Conservation (phyloP, 1,284 basidiomycete genomes). For the Sphagnurus paluster region DNA sequence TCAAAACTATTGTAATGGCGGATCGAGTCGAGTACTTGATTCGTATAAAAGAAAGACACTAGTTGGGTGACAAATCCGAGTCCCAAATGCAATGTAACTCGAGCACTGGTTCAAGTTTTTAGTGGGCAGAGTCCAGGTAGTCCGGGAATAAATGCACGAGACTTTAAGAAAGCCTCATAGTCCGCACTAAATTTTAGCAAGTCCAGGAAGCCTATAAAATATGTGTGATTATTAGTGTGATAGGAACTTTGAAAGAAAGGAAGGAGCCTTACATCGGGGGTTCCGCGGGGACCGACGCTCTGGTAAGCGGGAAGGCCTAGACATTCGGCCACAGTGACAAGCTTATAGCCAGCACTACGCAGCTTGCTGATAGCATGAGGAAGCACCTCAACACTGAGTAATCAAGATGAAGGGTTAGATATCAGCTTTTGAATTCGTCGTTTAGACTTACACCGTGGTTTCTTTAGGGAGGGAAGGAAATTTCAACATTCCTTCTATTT, state of each 20-base stretch:
- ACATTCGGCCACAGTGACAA: conserved; percentile 47
- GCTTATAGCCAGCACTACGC: conserved; percentile 38
- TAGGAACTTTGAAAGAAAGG: background rate
- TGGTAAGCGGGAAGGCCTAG: conserved; percentile 39
- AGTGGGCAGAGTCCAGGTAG: too few relatives aligned
- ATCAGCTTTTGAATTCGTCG: background rate
- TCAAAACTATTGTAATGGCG: too few relatives aligned
- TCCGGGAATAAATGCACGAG: too few relatives aligned
- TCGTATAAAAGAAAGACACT: too few relatives aligned
- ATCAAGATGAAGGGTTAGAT: background rate
- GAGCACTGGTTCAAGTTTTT: too few relatives aligned
- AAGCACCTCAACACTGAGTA: conserved; percentile 30
- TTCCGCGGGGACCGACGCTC: conserved; percentile 23
- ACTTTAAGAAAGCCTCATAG: too few relatives aligned
- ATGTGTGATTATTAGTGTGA: background rate
- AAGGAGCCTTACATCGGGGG: conserved; percentile 14
- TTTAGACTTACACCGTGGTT: background rate
- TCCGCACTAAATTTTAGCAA: too few relatives aligned
- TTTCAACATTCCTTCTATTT: background rate
- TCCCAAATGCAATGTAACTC: too few relatives aligned
- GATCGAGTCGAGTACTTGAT: too few relatives aligned
- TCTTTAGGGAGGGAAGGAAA: background rate
- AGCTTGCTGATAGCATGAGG: conserved; percentile 34
- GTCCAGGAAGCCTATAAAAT: conserved; percentile 12
- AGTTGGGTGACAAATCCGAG: too few relatives aligned